Base-by-base conservation (phyloP, 2,329 filamentous ascomycete genomes). In the Fusarium subtropicale region DNA sequence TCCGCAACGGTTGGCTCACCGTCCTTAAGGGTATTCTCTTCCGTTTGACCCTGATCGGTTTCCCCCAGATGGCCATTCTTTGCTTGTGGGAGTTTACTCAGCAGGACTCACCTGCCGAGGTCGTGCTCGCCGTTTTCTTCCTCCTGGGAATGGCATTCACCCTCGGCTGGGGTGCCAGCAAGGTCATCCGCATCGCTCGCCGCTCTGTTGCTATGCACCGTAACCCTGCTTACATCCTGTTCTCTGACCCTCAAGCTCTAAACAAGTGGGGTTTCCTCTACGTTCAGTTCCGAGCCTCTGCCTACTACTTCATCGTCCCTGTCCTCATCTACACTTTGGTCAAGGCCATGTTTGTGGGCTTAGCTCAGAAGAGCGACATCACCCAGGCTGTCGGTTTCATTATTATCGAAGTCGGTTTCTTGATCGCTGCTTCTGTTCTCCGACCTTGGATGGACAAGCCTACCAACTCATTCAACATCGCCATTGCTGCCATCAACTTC, bases 201-300 rank as follows among this genome's bases (percentile, higher is more conserved):
- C 91, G 93, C 73, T 97, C 94, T 33, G 91, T 97, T 68, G 82
- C 87, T 60, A 93, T 97, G 89, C 94, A 97, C 85, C 94, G 95
- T 82, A 97, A 97, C 82, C 94, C 95, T 28, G 95, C 94, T 30
- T 97, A 97, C 81, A 97, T 97, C 73, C 89, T 98, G 66, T 98
- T 97, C 83, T 97, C 95, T 4, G 94, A 98, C 75, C 94, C 94
- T n/a, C 88, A 93, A 68, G 91, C 92, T 55, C 87, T 98, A 69
- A 97, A 97, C 87, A 97, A 97, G 82, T 97, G 94, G 95, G 95
- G 95, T 24, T 97, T 97, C 84, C 88, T 98, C 70, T 98, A 98
- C 78, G 93, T 98, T 41, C 94, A 97, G 79, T 97, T 97, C 86
- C 92, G 95, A 75, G 95, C 95, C 39, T 95, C 94, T 4, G 93